Conservation (phyloP, 164 flowering plant genomes). For the Magnolia kwangsiensis region DNA sequence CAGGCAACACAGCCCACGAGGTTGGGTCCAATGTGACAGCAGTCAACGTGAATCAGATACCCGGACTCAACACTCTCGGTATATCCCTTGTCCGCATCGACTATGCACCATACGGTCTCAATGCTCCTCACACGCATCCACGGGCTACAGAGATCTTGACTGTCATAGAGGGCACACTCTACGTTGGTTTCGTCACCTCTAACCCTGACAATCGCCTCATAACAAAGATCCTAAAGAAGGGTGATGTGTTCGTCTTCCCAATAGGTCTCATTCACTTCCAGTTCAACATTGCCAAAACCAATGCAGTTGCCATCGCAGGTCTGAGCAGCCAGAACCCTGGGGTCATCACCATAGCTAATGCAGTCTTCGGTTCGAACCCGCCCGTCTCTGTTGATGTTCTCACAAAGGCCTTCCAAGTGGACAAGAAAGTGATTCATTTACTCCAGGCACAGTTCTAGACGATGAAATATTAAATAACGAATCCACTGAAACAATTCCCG, state of each 20-base stretch:
- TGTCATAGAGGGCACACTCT: slow-evolving; percentile 13
- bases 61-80: slow-evolving; percentile 14
- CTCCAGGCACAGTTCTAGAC: not conserved
- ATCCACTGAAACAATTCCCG: too few relatives aligned
- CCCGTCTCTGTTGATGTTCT: slow-evolving; percentile 7
- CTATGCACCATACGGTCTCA: slow-evolving; percentile 8
- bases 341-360: not conserved
- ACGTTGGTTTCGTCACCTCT: slow-evolving; percentile 11
- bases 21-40: not conserved
- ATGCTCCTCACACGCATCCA: slow-evolving; percentile 14
- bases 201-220: not conserved
- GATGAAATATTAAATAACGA: too few relatives aligned
- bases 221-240: not conserved
- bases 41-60: slow-evolving; percentile 2
- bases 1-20: not conserved
- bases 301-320: not conserved
- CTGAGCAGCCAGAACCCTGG: slow-evolving; percentile 1
- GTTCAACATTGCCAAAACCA: not conserved
- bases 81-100: slow-evolving; percentile 14
- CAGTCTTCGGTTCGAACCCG: not conserved
- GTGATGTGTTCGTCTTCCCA: not conserved
- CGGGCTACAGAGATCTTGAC: slow-evolving; percentile 4
- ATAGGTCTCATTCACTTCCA: not conserved
- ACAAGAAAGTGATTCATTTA: not conserved
- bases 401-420: slow-evolving; percentile 1